These are phyloP conservation scores for Puccinia horiana DNA, from an alignment of 1,284 basidiomycete species.

Conservation along the genomic window DNA sequence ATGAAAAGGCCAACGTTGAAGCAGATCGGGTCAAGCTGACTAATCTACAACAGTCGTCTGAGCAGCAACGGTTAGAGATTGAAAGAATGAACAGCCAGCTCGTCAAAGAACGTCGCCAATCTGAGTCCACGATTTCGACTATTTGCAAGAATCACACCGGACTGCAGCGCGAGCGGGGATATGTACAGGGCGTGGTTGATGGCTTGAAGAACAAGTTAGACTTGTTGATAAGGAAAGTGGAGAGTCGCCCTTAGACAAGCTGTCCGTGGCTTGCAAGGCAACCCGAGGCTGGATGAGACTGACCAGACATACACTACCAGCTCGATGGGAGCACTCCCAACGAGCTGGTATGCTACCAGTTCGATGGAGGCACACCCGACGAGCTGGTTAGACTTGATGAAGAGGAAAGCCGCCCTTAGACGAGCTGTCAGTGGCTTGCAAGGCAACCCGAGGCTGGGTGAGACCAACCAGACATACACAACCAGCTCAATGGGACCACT, in stretches of 20 bases:
- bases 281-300: too few relatives aligned
- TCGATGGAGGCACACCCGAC: conserved; percentile 68
- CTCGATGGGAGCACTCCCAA: too few relatives aligned
- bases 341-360: too few relatives aligned
- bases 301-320: too few relatives aligned
- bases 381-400: conserved; percentile 66
- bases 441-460: background rate
- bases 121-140: conserved; percentile 86
- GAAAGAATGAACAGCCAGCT: conserved; percentile 71
- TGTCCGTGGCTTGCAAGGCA: too few relatives aligned
- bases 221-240: too few relatives aligned
- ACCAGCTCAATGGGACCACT: too few relatives aligned
- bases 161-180: conserved; percentile 84
- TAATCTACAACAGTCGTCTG: conserved; percentile 72
- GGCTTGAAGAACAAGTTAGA: too few relatives aligned
- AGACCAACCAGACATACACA: too few relatives aligned
- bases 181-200: too few relatives aligned
- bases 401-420: conserved; percentile 61
- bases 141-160: conserved; percentile 83
- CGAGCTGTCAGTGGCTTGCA: conserved; percentile 61
- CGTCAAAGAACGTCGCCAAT: conserved; percentile 79
- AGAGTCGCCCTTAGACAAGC: too few relatives aligned
- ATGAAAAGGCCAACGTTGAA: conserved; percentile 71
- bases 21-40: conserved; percentile 78
- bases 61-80: conserved; percentile 80